phyloP scores from a whole-genome alignment of 192 early-diverging fungal genomes.

The Lobosporangium transversale region DNA sequence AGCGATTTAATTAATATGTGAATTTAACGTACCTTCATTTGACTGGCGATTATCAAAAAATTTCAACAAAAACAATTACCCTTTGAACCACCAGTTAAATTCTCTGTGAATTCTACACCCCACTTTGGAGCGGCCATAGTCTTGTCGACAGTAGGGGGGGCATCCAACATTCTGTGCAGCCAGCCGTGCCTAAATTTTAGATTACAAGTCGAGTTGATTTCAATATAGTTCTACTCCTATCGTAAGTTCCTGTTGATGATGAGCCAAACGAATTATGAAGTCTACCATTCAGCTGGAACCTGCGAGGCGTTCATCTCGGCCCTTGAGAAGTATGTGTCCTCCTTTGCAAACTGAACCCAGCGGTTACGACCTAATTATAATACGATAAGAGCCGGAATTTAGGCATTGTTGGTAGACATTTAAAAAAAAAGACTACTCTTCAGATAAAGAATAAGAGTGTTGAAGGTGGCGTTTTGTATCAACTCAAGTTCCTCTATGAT shows the following conservation, averaged over 20 bases:
- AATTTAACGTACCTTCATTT: too few species aligned
- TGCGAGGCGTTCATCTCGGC: constrained; percentile 68
- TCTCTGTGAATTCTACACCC: constrained; percentile 42
- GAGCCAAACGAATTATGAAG: too few species aligned
- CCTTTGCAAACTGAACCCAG: constrained; percentile 74
- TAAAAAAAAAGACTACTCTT: too few species aligned
- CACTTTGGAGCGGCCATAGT: constrained; percentile 49
- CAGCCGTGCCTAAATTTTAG: constrained; percentile 46
- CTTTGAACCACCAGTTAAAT: constrained; percentile 54
- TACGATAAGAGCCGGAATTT: too few species aligned
- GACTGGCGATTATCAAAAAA: neutral
- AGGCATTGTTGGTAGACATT: too few species aligned
- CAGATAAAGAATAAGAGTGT: too few species aligned
- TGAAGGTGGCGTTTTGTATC: too few species aligned
- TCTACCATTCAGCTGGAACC: constrained; percentile 79
- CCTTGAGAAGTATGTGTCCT: constrained; percentile 48
- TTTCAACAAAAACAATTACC: constrained; percentile 3
- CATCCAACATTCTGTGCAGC: constrained; percentile 55
- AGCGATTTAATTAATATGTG: neutral
- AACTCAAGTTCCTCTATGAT: too few species aligned
- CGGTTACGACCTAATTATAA: constrained; percentile 70
- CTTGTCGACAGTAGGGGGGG: constrained; percentile 47
- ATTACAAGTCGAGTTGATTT: too few species aligned
- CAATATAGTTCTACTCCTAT: too few species aligned
- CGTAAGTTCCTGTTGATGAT: too few species aligned